Base-by-base conservation (phyloP, 257 asterid species). In the Schizonepeta tenuifolia region DNA sequence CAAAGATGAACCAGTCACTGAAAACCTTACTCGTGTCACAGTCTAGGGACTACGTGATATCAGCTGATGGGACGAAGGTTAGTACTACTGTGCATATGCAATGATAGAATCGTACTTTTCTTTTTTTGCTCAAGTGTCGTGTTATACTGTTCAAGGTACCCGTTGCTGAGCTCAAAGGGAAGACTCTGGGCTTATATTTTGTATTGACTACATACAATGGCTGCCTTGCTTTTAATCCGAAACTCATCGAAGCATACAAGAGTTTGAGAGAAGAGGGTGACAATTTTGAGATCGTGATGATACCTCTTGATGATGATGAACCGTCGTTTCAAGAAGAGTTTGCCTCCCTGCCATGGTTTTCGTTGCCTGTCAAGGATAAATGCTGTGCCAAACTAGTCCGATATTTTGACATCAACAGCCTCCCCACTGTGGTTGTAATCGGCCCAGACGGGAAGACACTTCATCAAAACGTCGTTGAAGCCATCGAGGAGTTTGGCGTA, bases 381-480 rank as follows among this genome's bases (percentile, higher is more conserved):
- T 72, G 15, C 24, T 77, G 86, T 18, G 55, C 65, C 58, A 94
- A 94, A 84, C 81, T 94, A 57, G 77, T 74, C 18, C 79, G 83
- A 7, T 89, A 91, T 72, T 91, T 94, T 68, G 93, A 87, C 80
- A 86, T 94, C 56, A 51, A 56, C 21, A 57, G 78, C 66, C 81
- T 88, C 75, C 96, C 96, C 5, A 84, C 96, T 40, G 71, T 91
- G 58, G 93, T 87, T 60, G 80, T 86, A 44, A 85, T 94, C 47
- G 99, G 99, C 46, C 87, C 94, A 4, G 86, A 94, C 20, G 99
- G 97, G 79, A 91, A 94, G 78, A 94, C 97, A 2, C 86, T 88
- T 71, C 95, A 86, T 41, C 36, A 83, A 5, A 87, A 94, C 40
- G 97, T 80, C 51, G 88, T 83, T 40, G 97, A 91, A 49, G 87